Conservation (phyloP, 2,329 filamentous ascomycete genomes). For the Neonectria sp. region DNA sequence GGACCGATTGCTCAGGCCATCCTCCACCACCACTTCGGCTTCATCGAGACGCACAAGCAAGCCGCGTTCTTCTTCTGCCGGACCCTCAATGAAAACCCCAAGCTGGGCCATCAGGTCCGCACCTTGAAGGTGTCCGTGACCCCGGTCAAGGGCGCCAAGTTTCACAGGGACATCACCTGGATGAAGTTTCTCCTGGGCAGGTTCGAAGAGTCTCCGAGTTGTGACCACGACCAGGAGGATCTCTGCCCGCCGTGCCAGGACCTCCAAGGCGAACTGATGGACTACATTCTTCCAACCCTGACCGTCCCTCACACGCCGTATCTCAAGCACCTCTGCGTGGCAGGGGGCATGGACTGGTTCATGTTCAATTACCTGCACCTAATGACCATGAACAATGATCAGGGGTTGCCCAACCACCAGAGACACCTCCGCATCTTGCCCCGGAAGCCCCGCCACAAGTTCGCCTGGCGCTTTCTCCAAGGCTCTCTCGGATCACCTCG, state of each 20-base stretch:
- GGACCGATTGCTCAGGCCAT: background rate
- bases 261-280: background rate
- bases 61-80: background rate
- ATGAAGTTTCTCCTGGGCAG: background rate
- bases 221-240: background rate
- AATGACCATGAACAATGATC: background rate
- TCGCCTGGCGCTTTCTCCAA: background rate
- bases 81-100: background rate
- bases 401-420: background rate
- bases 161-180: background rate
- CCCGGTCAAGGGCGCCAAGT: background rate
- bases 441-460: too few relatives aligned
- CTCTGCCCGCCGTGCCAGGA: background rate
- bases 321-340: background rate
- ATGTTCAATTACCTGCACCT: background rate
- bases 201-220: background rate
- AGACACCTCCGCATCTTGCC: background rate
- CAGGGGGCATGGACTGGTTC: background rate
- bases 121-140: background rate
- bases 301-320: background rate
- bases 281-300: background rate
- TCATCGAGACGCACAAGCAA: background rate
- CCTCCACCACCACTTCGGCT: background rate
- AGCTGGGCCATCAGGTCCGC: background rate
- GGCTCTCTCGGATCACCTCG: too few relatives aligned